phyloP scores from a whole-genome alignment of 1,284 basidiomycete genomes.

The Ceratobasidium theobromae region DNA sequence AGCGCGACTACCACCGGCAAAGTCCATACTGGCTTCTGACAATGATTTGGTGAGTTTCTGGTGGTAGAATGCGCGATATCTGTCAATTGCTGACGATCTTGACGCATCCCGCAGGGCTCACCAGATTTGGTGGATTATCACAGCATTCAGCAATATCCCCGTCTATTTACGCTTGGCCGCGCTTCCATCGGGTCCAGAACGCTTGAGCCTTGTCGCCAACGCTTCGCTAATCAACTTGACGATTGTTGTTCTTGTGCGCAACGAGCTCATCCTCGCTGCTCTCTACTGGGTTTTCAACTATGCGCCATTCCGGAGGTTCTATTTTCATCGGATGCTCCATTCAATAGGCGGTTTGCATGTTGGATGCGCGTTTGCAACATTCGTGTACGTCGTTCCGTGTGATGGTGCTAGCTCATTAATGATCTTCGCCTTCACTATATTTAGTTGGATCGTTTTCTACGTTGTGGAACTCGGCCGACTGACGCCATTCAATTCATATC shows the following conservation, averaged over 20 bases:
- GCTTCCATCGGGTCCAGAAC: constrained; percentile 9
- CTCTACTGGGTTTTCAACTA: constrained; percentile 13
- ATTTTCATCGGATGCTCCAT: constrained; percentile 21
- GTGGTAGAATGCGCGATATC: background rate
- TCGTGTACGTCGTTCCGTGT: constrained; percentile 11
- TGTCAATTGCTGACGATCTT: background rate
- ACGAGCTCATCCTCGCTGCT: constrained; percentile 4
- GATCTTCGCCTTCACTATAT: background rate
- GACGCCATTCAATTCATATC: background rate
- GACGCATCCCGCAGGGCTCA: constrained; percentile 19
- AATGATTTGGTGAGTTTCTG: constrained; percentile 12
- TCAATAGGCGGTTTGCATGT: constrained; percentile 26
- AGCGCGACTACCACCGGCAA: constrained; percentile 30
- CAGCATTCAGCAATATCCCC: constrained; percentile 7
- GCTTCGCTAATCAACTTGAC: constrained; percentile 27
- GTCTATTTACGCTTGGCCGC: constrained; percentile 14
- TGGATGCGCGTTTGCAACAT: constrained; percentile 26
- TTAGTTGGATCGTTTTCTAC: constrained; percentile 32
- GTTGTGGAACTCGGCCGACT: constrained; percentile 31
- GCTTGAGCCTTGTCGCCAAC: constrained; percentile 7
- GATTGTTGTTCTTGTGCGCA: constrained; percentile 17
- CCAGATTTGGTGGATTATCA: constrained; percentile 30
- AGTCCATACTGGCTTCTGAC: constrained; percentile 19
- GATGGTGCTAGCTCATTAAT: background rate
- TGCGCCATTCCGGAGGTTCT: constrained; percentile 18